These are phyloP conservation scores for Macrophomina tecta DNA, from an alignment of 2,329 filamentous ascomycete genomes.

Conservation along the genomic window DNA sequence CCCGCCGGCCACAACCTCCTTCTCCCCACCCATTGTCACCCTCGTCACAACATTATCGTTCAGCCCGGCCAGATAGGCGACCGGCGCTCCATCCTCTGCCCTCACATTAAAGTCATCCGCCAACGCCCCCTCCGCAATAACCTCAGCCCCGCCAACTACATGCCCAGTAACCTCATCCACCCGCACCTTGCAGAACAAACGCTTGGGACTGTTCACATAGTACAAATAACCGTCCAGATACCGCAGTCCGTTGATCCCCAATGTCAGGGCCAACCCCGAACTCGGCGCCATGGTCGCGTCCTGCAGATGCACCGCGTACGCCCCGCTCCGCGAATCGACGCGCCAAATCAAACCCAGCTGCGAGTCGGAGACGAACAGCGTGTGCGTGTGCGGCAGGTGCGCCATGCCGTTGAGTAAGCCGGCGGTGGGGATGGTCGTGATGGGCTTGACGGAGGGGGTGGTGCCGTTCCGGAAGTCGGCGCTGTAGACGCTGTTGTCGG, in stretches of 20 bases:
- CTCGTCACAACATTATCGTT: background rate
- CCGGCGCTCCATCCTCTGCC: background rate
- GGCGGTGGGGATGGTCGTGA: conserved; percentile 32
- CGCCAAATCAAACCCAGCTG: conserved; percentile 32
- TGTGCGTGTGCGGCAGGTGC: conserved; percentile 24
- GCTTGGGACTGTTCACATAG: conserved; percentile 33
- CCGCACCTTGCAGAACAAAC: conserved; percentile 29
- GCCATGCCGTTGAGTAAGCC: conserved; percentile 37
- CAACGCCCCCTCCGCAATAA: background rate
- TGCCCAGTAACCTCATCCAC: conserved; percentile 27
- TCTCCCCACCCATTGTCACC: conserved; percentile 25
- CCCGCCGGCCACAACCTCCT: conserved; percentile 27
- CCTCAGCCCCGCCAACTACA: background rate
- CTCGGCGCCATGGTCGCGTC: conserved; percentile 31
- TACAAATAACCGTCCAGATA: conserved; percentile 30
- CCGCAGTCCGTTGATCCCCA: conserved; percentile 37
- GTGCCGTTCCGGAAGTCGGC: background rate
- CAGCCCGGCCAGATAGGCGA: background rate
- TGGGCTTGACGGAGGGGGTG: conserved; percentile 18
- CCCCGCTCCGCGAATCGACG: conserved; percentile 30
- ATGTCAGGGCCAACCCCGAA: conserved; percentile 25
- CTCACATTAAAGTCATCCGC: conserved; percentile 4
- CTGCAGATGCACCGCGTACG: conserved; percentile 29
- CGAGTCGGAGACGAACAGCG: conserved; percentile 36
- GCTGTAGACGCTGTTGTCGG: conserved; percentile 7